Evolutionary conservation across 768 basidiomycete species (phyloP).

Genomic region (Rhizopogon rudus): DNA sequence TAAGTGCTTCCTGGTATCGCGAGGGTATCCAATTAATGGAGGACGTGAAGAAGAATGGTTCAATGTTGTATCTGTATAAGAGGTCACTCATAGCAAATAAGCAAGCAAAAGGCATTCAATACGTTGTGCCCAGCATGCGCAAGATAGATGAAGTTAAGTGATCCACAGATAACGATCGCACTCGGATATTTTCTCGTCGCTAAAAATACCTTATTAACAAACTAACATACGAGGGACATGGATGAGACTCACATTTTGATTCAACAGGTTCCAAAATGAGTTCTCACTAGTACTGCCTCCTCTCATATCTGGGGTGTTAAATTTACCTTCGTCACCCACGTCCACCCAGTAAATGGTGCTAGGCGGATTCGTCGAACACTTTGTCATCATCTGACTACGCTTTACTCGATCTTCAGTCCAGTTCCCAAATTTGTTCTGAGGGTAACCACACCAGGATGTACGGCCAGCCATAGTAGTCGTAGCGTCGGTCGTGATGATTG

Average conservation of each 20-base stretch:
- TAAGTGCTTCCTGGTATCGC: constrained; percentile 50
- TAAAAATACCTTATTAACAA: constrained; percentile 13
- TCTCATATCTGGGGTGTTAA: background rate
- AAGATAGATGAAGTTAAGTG: constrained; percentile 45
- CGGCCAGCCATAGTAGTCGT: background rate
- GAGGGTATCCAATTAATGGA: constrained; percentile 66
- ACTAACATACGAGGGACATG: background rate
- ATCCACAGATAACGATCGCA: constrained; percentile 47
- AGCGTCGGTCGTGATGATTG: too few relatives aligned
- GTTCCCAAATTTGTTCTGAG: constrained; percentile 24
- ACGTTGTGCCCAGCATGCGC: constrained; percentile 56
- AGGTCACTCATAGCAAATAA: background rate
- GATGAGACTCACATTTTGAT: constrained; percentile 27
- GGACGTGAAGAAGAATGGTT: constrained; percentile 64
- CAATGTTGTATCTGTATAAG: constrained; percentile 40
- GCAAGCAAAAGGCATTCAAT: constrained; percentile 3
- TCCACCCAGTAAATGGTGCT: constrained; percentile 23
- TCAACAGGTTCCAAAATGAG: constrained; percentile 32
- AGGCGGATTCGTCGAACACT: constrained; percentile 6
- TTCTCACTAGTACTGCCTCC: background rate
- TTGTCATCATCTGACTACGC: constrained; percentile 25
- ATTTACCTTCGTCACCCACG: constrained; percentile 9
- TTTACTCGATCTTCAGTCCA: constrained; percentile 28
- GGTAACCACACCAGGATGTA: constrained; percentile 21
- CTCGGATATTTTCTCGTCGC: constrained; percentile 7